Percentiles rank a stretch among this genome's conserved stretches.
Conservation (phyloP, 2,329 filamentous ascomycete species). For the Penicillium sp. region DNA sequence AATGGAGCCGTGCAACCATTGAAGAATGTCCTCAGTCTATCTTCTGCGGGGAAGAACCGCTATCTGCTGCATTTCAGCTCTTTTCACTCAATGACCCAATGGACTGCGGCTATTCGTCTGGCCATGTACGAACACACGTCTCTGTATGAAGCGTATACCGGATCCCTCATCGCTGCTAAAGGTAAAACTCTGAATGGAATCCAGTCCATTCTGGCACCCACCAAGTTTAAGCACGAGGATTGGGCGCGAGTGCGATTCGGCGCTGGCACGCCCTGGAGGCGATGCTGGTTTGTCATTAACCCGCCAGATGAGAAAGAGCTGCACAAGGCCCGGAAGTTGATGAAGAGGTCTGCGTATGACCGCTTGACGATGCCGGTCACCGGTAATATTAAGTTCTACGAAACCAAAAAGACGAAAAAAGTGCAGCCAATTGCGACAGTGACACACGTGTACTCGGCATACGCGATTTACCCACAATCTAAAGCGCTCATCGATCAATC, state of each 20-base stretch:
- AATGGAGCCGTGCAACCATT: slow-evolving; percentile 76
- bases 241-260: slow-evolving; percentile 96
- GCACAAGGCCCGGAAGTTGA: slow-evolving; percentile 77
- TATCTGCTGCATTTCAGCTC: slow-evolving; percentile 97
- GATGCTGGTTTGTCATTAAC: slow-evolving; percentile 93
- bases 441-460: slow-evolving; percentile 86
- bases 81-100: slow-evolving; percentile 87
- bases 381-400: slow-evolving; percentile 93
- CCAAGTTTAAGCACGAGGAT: slow-evolving; percentile 77
- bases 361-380: slow-evolving; percentile 71
- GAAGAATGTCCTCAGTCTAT: slow-evolving; percentile 93
- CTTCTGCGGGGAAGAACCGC: slow-evolving; percentile 91
- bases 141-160: slow-evolving; percentile 94
- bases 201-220: slow-evolving; percentile 80
- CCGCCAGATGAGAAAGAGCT: slow-evolving; percentile 94
- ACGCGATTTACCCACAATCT: slow-evolving; percentile 93
- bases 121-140: slow-evolving; percentile 93
- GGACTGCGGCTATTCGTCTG: slow-evolving; percentile 91
- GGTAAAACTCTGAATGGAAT: slow-evolving; percentile 90
- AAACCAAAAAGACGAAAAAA: slow-evolving; percentile 92
- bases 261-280: slow-evolving; percentile 91
- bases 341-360: slow-evolving; percentile 81
- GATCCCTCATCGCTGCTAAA: slow-evolving; percentile 92
- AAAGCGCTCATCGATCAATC: slow-evolving; percentile 94
- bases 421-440: slow-evolving; percentile 87